phyloP scores from a whole-genome alignment of 352 stramenopile species.

The Phytophthora palmivora region DNA sequence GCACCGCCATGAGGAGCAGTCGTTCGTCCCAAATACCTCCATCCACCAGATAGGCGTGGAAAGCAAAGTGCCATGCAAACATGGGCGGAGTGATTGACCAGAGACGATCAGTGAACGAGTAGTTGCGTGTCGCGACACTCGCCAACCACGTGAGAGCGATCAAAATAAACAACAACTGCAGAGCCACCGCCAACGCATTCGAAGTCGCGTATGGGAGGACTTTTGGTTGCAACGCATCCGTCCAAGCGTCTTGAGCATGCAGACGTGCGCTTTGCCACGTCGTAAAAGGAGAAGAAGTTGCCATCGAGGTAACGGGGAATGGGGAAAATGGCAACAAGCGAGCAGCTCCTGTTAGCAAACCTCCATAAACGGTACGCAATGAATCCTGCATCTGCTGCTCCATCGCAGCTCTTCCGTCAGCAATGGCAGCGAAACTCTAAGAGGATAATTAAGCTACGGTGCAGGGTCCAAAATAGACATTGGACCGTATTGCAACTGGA shows the following conservation, averaged over 20 bases:
- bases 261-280: slow-evolving; percentile 40
- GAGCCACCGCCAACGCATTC: slow-evolving; percentile 44
- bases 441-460: too few species aligned
- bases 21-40: slow-evolving; percentile 57
- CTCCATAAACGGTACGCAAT: slow-evolving; percentile 18
- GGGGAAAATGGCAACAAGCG: neutral
- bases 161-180: slow-evolving; percentile 56
- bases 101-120: slow-evolving; percentile 93
- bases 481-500: too few species aligned
- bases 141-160: slow-evolving; percentile 63
- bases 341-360: slow-evolving; percentile 10
- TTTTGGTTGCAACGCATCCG: slow-evolving; percentile 41
- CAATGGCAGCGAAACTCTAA: too few species aligned
- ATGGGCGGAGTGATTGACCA: slow-evolving; percentile 91
- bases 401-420: slow-evolving; percentile 9
- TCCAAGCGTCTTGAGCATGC: slow-evolving; percentile 41
- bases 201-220: slow-evolving; percentile 50
- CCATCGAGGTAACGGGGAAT: slow-evolving; percentile 29
- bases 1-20: slow-evolving; percentile 76
- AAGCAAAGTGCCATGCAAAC: slow-evolving; percentile 87
- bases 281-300: slow-evolving; percentile 26
- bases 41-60: slow-evolving; percentile 66
- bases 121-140: slow-evolving; percentile 86
- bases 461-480: too few species aligned
- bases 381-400: slow-evolving; percentile 10